A percentile compares a stretch with the other conserved stretches of the same genome.
Conservation (phyloP, 768 basidiomycete genomes). For the Phanerochaete carnosa region DNA sequence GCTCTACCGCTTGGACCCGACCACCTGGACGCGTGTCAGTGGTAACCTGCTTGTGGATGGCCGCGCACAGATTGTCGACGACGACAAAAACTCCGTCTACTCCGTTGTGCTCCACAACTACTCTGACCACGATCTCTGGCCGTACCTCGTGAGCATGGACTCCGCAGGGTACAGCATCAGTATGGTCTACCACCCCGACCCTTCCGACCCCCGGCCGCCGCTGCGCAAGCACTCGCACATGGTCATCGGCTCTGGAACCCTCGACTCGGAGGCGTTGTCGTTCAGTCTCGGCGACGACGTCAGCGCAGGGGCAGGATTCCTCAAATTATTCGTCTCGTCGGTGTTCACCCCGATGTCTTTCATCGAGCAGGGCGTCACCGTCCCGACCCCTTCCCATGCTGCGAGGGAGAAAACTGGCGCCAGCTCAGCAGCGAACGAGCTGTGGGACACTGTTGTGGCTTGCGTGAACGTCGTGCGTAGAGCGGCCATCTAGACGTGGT, state of each 20-base stretch:
- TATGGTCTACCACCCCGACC: constrained; percentile 51
- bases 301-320: constrained; percentile 43
- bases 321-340: constrained; percentile 58
- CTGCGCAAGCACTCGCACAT: constrained; percentile 42
- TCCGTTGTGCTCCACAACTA: constrained; percentile 47
- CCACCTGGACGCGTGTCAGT: constrained; percentile 40
- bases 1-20: constrained; percentile 46
- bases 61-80: constrained; percentile 41
- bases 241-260: constrained; percentile 36
- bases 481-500: background rate
- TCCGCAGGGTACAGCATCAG: constrained; percentile 50
- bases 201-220: constrained; percentile 35
- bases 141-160: constrained; percentile 62
- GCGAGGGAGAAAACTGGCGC: background rate
- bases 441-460: constrained; percentile 30
- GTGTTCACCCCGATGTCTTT: constrained; percentile 44
- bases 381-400: constrained; percentile 1
- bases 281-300: constrained; percentile 37
- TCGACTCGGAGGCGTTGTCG: constrained; percentile 45
- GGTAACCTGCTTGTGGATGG: constrained; percentile 46
- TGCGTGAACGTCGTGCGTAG: constrained; percentile 26
- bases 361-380: constrained; percentile 39
- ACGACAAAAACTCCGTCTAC: constrained; percentile 42
- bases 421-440: constrained; percentile 13
- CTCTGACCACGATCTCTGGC: constrained; percentile 54